phyloP scores from a whole-genome alignment of 2,329 filamentous ascomycete genomes.

The Gnomoniopsis sp. region DNA sequence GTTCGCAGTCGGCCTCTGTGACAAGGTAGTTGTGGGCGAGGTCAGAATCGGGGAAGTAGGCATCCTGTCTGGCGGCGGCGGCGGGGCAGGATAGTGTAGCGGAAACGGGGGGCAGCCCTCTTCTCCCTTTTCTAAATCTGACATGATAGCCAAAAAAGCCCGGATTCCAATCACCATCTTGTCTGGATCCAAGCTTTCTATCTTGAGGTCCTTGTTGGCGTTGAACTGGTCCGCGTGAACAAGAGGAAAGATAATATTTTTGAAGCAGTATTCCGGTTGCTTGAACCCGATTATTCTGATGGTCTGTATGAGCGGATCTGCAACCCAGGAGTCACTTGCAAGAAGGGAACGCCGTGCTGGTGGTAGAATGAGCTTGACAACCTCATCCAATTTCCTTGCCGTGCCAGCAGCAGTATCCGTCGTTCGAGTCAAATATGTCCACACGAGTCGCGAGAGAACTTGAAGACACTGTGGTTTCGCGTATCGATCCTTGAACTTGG shows the following conservation, averaged over 20 bases:
- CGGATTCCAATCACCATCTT: conserved; percentile 96
- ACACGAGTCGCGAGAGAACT: conserved; percentile 83
- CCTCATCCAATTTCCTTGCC: conserved; percentile 81
- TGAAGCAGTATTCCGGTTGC: conserved; percentile 90
- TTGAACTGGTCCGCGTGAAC: conserved; percentile 90
- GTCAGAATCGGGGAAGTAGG: conserved; percentile 49
- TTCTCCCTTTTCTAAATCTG: conserved; percentile 83
- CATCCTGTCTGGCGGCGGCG: conserved; percentile 38
- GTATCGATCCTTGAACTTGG: conserved; percentile 78
- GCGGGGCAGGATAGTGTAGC: conserved; percentile 50
- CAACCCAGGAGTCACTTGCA: conserved; percentile 77
- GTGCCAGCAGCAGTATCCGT: conserved; percentile 67
- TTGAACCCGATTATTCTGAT: conserved; percentile 94
- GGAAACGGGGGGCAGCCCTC: conserved; percentile 80
- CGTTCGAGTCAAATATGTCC: conserved; percentile 89
- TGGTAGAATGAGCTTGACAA: conserved; percentile 80
- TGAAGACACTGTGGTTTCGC: conserved; percentile 79
- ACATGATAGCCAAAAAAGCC: conserved; percentile 89
- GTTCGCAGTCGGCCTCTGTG: conserved; percentile 24
- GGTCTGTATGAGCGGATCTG: conserved; percentile 87
- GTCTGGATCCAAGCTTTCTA: conserved; percentile 93
- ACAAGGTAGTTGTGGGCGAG: conserved; percentile 29
- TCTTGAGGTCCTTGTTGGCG: conserved; percentile 70
- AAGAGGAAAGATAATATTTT: conserved; percentile 87
- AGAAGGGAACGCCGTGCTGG: conserved; percentile 75